Evolutionary conservation across 768 basidiomycete genomes (phyloP), one percentile per base, ranked within the genome.

Genomic region (Rhizopogon sp.): DNA sequence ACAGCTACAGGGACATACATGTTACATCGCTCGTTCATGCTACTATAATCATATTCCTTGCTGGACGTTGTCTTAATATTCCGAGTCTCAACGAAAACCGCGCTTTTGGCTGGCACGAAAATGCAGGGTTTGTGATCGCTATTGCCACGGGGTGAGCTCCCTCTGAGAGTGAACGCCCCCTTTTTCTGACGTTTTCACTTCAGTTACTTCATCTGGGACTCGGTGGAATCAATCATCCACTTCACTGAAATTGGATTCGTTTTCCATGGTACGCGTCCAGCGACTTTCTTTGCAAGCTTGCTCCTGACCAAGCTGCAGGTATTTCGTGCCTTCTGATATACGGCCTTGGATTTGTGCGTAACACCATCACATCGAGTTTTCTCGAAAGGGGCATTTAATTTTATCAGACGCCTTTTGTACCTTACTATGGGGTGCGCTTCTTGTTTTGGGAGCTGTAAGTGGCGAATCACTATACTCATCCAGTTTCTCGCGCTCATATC

Each of bases 121-220:
- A 66, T 8, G 76, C 79, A 5, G 86, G 83, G 20, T 73, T 79
- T 44, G 72, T 86, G 2, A 74, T 82, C 60, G 88, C 87, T 22
- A 77, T 96, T 46, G 83, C 88, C 31, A 77, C 78, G 49, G 92
- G 87, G 87, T 88, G 55, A 60, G 75, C 71, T n/a, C 11, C 37
- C 29, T 43, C 16, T 33, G 4, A 1, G 22, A 1, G 22, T 22
- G 3, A 25, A 39, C n/a, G 14, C 50, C 39, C 42, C 10, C 28
- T 14, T 45, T 37, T 41, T 41, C 46, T 14, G 7, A n/a, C 47
- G 25, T 17, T 5, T 50, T 0, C 55, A 3, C 43, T 17, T 25
- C 61, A 88, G 85, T 5, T 87, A 87, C 64, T 94, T 96, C 67
- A 59, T 93, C 17, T 96, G 93, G 93, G 93, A 96, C 63, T 77